Base-by-base conservation (phyloP, 1,284 basidiomycete genomes). In the Rhodotorula sp. region DNA sequence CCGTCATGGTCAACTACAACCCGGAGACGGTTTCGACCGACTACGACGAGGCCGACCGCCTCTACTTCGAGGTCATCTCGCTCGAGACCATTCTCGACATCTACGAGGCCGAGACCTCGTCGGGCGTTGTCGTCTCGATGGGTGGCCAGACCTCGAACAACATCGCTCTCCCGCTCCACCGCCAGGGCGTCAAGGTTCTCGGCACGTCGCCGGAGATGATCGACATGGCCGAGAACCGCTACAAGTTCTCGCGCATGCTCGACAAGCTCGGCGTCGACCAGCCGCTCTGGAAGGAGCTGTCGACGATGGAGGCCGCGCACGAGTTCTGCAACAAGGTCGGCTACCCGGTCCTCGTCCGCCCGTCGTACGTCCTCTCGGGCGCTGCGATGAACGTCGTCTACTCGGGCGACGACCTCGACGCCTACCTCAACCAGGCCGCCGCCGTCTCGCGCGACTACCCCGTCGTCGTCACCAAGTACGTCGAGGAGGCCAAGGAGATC, bases 191-290 rank as follows among this genome's bases (percentile, higher is more conserved):
- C 83, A 94, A 96, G 84, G 95, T 99, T 72, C 93, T 96, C 79
- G 96, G 97, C 66, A 99, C 96, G 1, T 97, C 94, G 44, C 96
- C 96, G 13, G 96, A 98, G 84, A 97, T 97, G 93, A 99, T 99
- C 79, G 97, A 99, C 81, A 98, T 93, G 45, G 96, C 96, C 41
- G 96, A 99, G 86, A 97, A 99, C 83, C 87, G 97, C 74, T 98
- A 93, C 91, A 99, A 99, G 85, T 99, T 99, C 85, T 98, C 96
- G 67, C 92, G 96, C 74, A 88, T 98, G 83, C 84, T 98, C 71
- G 97, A 99, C 82, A 94, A 94, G 82, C 97, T 98, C 73, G 94
- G 91, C 50, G 96, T 98, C 57, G 96, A 99, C 82, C 97, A 98
- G 84, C 96, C 96, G 21, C 84, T 87, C 74, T 98, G 97, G 96